These are phyloP conservation scores for Ephemerocybe angulata DNA, from an alignment of 768 basidiomycete genomes.

Conservation along the genomic window DNA sequence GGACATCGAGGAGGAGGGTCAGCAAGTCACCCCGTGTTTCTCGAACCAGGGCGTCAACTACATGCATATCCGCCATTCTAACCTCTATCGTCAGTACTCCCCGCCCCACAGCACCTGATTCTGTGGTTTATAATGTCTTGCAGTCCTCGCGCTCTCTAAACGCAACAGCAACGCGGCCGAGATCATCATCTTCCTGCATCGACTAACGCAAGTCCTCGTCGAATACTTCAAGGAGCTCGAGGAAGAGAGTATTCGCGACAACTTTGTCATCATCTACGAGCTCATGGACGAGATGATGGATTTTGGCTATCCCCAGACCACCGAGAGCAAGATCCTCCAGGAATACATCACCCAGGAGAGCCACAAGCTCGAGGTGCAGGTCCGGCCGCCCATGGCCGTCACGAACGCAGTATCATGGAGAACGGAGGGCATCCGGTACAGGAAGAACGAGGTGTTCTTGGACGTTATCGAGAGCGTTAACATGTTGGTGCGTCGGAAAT, in stretches of 20 bases:
- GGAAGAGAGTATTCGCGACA: constrained; percentile 98
- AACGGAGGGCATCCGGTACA: constrained; percentile 93
- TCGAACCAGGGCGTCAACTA: constrained; percentile 94
- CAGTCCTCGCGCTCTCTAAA: constrained; percentile 94
- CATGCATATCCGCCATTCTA: constrained; percentile 97
- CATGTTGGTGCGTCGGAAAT: constrained; percentile 62
- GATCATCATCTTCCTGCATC: constrained; percentile 94
- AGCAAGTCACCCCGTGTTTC: constrained; percentile 95
- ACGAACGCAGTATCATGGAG: constrained; percentile 99
- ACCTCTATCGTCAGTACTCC: constrained; percentile 78
- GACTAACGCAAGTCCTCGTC: constrained; percentile 85
- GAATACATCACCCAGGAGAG: constrained; percentile 99
- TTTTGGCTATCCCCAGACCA: constrained; percentile 98
- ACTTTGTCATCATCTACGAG: constrained; percentile 99
- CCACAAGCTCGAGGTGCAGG: constrained; percentile 92
- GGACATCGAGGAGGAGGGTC: constrained; percentile 96
- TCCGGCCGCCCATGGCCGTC: constrained; percentile 91
- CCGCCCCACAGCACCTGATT: background rate
- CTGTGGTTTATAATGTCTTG: background rate
- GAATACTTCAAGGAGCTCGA: constrained; percentile 99
- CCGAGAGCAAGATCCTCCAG: constrained; percentile 98
- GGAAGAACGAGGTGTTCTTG: constrained; percentile 99
- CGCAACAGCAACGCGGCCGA: constrained; percentile 95
- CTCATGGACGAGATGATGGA: constrained; percentile 99
- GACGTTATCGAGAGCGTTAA: constrained; percentile 99